phyloP scores from a whole-genome alignment of 768 basidiomycete species.

The Phaffia tasmanica region DNA sequence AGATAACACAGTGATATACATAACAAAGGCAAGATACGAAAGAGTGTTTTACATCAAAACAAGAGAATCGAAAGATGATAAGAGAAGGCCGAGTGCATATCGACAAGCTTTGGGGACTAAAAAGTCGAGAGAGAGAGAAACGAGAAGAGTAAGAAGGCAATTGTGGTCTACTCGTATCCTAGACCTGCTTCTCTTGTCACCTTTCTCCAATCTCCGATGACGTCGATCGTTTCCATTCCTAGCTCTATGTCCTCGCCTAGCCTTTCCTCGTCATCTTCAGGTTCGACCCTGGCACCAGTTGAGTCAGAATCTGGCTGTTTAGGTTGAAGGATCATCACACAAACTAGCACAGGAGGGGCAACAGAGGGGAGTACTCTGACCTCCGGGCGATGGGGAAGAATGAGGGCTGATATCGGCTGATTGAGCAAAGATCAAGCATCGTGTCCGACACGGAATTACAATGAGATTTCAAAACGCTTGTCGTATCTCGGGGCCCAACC shows the following conservation, averaged over 20 bases:
- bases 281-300: too few species aligned
- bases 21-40: too few species aligned
- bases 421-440: not conserved
- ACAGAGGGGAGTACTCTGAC: conserved; percentile 8
- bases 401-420: not conserved
- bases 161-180: not conserved
- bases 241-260: conserved; percentile 11
- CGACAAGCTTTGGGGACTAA: too few species aligned
- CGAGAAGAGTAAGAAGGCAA: not conserved
- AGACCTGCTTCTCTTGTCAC: conserved; percentile 7
- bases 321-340: conserved; percentile 19
- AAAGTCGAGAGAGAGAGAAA: not conserved
- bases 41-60: too few species aligned
- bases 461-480: not conserved
- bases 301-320: not conserved
- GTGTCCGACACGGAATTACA: not conserved
- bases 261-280: not conserved
- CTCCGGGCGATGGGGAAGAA: not conserved
- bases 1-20: too few species aligned
- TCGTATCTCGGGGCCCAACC: not conserved
- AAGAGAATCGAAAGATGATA: too few species aligned
- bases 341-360: conserved; percentile 6
- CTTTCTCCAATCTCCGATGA: conserved; percentile 15
- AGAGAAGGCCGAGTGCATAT: too few species aligned
- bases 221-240: conserved; percentile 8